A percentile compares a stretch with the other conserved stretches of the same genome.
Evolutionary conservation across 306 rosid species (phyloP).

Genomic region (Chamaecrista fasciculata): DNA sequence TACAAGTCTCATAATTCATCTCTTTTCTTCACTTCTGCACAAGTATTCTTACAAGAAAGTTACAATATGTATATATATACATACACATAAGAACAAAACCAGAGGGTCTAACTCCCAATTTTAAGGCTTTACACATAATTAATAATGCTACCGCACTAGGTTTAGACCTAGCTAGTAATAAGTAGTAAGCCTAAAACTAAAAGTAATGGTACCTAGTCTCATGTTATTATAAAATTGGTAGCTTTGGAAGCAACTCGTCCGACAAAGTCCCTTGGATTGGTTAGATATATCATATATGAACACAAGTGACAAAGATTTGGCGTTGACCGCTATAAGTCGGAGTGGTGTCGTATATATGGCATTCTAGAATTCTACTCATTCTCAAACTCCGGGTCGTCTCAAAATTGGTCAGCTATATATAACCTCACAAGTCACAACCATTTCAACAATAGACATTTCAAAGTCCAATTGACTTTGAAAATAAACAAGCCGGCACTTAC

Average conservation of each 20-base stretch:
- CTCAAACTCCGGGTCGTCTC: too few species aligned
- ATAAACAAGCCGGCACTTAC: too few species aligned
- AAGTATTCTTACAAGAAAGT: not conserved
- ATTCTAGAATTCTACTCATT: too few species aligned
- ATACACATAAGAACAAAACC: not conserved
- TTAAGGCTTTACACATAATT: conserved; percentile 15
- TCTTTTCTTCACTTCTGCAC: not conserved
- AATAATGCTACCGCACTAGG: not conserved
- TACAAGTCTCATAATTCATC: conserved; percentile 23
- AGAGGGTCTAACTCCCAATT: conserved; percentile 2
- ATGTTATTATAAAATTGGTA: conserved; percentile 6
- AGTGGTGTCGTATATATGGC: too few species aligned
- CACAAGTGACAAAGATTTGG: not conserved
- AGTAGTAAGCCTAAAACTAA: not conserved
- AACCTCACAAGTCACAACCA: too few species aligned
- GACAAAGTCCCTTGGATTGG: not conserved
- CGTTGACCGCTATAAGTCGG: not conserved
- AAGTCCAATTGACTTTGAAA: too few species aligned
- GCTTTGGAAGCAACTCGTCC: conserved; percentile 18
- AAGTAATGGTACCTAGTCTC: conserved; percentile 15
- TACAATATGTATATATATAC: not conserved
- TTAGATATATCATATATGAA: not conserved
- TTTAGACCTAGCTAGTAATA: not conserved
- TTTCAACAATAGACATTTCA: too few species aligned
- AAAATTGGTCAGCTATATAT: too few species aligned